These are phyloP conservation scores for Citrullus amarus DNA, from an alignment of 306 rosid genomes.

Conservation along the genomic window DNA sequence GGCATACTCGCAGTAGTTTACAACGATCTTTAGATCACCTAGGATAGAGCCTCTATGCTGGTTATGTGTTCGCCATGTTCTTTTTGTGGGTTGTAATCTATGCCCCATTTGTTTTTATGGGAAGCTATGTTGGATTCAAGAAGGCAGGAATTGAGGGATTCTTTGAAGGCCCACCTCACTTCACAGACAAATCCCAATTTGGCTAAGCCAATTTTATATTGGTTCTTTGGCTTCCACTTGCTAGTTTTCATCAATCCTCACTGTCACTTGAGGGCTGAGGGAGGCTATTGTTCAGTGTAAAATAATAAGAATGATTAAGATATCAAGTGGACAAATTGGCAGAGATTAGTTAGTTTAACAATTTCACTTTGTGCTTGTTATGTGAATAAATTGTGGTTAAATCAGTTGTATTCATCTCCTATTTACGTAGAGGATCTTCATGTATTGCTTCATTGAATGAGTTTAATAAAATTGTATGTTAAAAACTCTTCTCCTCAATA, in stretches of 20 bases:
- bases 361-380: no score
- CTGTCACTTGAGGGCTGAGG: conserved; percentile 23
- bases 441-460: no score
- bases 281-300: no score
- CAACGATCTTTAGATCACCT: conserved; percentile 42
- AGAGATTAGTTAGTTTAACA: no score
- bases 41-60: conserved; percentile 55
- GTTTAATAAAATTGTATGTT: no score
- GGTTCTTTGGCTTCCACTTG: conserved; percentile 61
- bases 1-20: not conserved
- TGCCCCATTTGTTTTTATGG: no score
- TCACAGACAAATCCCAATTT: conserved; percentile 63
- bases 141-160: conserved; percentile 56
- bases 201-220: conserved; percentile 60
- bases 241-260: conserved; percentile 49
- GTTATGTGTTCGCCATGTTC: conserved; percentile 27
- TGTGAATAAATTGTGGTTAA: no score
- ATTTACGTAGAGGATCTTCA: no score
- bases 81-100: conserved; percentile 40
- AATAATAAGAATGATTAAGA: no score
- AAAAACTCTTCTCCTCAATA: no score
- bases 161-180: conserved; percentile 63
- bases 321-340: no score
- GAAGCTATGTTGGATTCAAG: conserved; percentile 17
- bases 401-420: no score